phyloP scores from a whole-genome alignment of 1,284 basidiomycete species.

The Coniophora puteana region DNA sequence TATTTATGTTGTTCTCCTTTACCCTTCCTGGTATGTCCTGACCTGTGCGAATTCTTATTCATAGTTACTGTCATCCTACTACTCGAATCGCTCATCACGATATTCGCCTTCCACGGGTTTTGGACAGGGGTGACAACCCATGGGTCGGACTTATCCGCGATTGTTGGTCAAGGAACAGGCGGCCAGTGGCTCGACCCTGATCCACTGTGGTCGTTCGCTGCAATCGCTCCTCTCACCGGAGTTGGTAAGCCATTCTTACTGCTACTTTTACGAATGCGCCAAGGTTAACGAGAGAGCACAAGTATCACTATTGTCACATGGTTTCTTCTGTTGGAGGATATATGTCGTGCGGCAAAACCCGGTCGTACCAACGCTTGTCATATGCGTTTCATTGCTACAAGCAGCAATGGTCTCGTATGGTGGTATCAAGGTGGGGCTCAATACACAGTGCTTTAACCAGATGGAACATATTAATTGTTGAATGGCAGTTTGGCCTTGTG shows the following conservation, averaged over 20 bases:
- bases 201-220: slow-evolving; percentile 11
- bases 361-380: slow-evolving; percentile 11
- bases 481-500: slow-evolving; percentile 9
- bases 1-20: not conserved
- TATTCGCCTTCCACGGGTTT: slow-evolving; percentile 10
- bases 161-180: slow-evolving; percentile 7
- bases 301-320: slow-evolving; percentile 19
- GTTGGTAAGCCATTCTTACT: slow-evolving; percentile 11
- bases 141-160: slow-evolving; percentile 10
- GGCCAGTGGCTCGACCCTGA: not conserved
- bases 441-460: no score
- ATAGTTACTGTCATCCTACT: slow-evolving; percentile 14
- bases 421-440: not conserved
- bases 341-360: slow-evolving; percentile 4
- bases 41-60: not conserved
- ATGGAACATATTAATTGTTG: not conserved
- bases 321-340: slow-evolving; percentile 24
- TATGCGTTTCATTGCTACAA: slow-evolving; percentile 18
- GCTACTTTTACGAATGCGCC: not conserved
- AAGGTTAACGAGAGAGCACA: not conserved
- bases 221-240: slow-evolving; percentile 10
- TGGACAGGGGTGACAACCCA: slow-evolving; percentile 7
- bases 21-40: not conserved
- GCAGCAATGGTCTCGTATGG: slow-evolving; percentile 11
- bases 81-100: slow-evolving; percentile 14